Percentiles rank a stretch among this genome's conserved stretches.
Evolutionary conservation across 352 stramenopile species (phyloP).

Genomic region (Elongisporangium anandrum): DNA sequence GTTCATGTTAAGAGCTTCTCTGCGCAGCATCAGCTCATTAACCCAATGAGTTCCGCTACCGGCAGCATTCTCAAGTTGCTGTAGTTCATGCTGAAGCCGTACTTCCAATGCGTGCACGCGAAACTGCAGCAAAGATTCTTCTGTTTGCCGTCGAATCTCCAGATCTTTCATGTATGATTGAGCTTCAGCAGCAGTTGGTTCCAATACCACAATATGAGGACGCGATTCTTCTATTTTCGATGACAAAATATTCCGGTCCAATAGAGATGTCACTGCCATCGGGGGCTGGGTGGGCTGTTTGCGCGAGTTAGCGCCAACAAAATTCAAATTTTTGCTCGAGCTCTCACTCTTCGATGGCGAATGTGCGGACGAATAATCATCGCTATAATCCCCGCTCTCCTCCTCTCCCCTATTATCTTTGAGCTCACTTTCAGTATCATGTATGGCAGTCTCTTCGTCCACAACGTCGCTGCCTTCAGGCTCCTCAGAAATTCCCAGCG

Average conservation of each 20-base stretch:
- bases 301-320: neutral
- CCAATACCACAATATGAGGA: neutral
- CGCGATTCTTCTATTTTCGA: neutral
- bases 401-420: neutral
- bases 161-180: conserved; percentile 36
- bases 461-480: neutral
- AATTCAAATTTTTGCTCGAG: neutral
- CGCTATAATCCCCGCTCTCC: neutral
- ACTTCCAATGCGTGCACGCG: conserved; percentile 35
- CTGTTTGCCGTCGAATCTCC: conserved; percentile 41
- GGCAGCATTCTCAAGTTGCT: conserved; percentile 14
- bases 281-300: neutral
- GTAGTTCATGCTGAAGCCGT: conserved; percentile 28
- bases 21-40: conserved; percentile 15
- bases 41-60: neutral
- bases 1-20: conserved; percentile 34
- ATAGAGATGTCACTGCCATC: neutral
- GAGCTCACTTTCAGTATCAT: neutral
- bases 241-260: neutral
- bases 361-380: neutral
- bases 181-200: conserved; percentile 3
- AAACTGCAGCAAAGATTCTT: conserved; percentile 43
- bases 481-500: neutral
- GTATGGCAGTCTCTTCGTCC: neutral
- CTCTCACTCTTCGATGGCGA: neutral